Evolutionary conservation across 768 basidiomycete species (phyloP).

Genomic region (Collybiopsis luxurians): DNA sequence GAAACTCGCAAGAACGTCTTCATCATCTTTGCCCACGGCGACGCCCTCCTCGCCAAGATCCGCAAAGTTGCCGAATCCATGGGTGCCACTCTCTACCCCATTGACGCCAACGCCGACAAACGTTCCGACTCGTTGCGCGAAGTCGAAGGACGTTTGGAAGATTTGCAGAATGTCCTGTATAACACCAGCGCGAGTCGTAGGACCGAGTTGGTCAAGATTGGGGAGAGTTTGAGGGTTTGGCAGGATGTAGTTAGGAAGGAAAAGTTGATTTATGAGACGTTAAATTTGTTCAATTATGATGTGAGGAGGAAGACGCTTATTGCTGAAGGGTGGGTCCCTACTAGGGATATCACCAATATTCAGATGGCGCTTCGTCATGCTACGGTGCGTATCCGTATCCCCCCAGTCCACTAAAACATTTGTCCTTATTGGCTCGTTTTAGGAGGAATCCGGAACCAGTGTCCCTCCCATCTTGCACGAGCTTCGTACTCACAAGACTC

Average conservation of each 20-base stretch:
- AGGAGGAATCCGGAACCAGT: slow-evolving; percentile 90
- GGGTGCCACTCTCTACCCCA: slow-evolving; percentile 95
- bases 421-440: slow-evolving; percentile 19
- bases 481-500: slow-evolving; percentile 83
- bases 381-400: slow-evolving; percentile 50
- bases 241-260: slow-evolving; percentile 93
- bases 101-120: slow-evolving; percentile 92
- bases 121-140: slow-evolving; percentile 88
- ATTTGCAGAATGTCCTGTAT: slow-evolving; percentile 84
- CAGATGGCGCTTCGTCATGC: slow-evolving; percentile 88
- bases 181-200: slow-evolving; percentile 86
- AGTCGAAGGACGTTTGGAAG: slow-evolving; percentile 85
- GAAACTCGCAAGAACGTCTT: slow-evolving; percentile 98
- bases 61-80: slow-evolving; percentile 99
- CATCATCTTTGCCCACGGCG: slow-evolving; percentile 98
- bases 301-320: slow-evolving; percentile 90
- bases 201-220: slow-evolving; percentile 77
- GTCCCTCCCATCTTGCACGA: slow-evolving; percentile 93
- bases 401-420: neutral
- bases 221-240: slow-evolving; percentile 86
- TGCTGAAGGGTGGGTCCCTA: slow-evolving; percentile 97
- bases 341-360: slow-evolving; percentile 83
- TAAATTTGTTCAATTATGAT: slow-evolving; percentile 96
- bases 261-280: slow-evolving; percentile 92
- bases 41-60: slow-evolving; percentile 90